Base-by-base conservation (phyloP, 2,329 filamentous ascomycete species). In the Microcyclospora pomicola region DNA sequence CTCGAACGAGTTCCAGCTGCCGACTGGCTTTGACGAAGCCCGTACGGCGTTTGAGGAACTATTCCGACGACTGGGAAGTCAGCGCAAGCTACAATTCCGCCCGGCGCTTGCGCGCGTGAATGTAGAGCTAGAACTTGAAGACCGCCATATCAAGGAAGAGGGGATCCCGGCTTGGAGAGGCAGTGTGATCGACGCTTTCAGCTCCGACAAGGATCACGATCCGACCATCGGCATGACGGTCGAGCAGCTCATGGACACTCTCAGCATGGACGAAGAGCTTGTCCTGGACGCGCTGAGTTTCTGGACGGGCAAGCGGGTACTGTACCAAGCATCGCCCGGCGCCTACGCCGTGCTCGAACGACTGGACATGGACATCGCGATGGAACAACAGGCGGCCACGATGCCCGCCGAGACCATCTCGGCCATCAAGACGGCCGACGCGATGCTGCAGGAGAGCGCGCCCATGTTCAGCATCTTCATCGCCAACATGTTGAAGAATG, bases 401-500 rank as follows among this genome's bases (percentile, higher is more conserved):
- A 48, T 1, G 46, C 46, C 55, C 2, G 53, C 59, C 29, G 60
- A 61, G 36, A 59, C 58, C 33, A 67, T 64, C 15, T 66, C 66
- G 15, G 71, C 66, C 5, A 71, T 62, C 48, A 60, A 64, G 38
- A 60, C 65, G 5, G 64, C 68, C 40, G 66, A 73, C 31, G 72
- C 72, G 11, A 66, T 82, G 27, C 71, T 80, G 15, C 69, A 75
- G 46, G 80, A 83, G 56, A 76, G 77, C 51, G 75, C 74, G 58
- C 67, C 71, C 32, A 72, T 94, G 30, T 94, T 95, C 60, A 85
- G 82, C 75, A 81, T 87, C 52, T 96, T 94, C 57, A 86, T 98
- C 41, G 68, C 86, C 40, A 85, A 84, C 36, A 96, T 98, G 91
- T 65, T 98, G 60, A 95, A 85, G 44, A 95, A 95, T 59, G 81